Evolutionary conservation across 495 filamentous ascomycete genomes (phyloP).

Genomic region (Tuber melanosporum): DNA sequence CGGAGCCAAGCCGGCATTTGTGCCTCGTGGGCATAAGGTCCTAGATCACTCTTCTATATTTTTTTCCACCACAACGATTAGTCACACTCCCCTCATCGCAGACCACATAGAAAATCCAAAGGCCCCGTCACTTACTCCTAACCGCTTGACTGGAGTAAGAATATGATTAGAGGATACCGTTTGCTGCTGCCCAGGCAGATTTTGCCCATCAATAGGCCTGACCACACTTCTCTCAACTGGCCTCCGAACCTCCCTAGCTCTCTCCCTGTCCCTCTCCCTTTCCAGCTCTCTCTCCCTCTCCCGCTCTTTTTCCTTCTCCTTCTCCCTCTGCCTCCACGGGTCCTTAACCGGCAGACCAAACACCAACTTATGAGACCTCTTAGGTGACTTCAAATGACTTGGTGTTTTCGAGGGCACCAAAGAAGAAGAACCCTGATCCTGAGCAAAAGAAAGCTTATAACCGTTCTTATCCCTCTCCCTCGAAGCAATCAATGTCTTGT

Average conservation of each 20-base stretch:
- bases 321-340: constrained; percentile 12
- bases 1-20: constrained; percentile 80
- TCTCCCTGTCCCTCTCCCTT: constrained; percentile 28
- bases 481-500: constrained; percentile 23
- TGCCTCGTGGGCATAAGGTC: constrained; percentile 77
- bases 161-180: constrained; percentile 6
- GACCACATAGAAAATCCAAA: constrained; percentile 15
- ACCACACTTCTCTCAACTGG: neutral
- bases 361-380: neutral
- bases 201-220: neutral
- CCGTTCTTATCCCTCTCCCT: constrained; percentile 18
- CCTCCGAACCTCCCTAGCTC: constrained; percentile 10
- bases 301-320: constrained; percentile 22
- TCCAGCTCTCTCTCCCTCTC: constrained; percentile 24
- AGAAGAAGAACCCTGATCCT: neutral
- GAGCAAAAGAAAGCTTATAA: neutral
- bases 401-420: neutral
- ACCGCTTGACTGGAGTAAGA: constrained; percentile 12
- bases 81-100: constrained; percentile 2
- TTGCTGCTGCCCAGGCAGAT: neutral
- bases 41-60: constrained; percentile 60
- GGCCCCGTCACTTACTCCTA: constrained; percentile 34
- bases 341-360: neutral
- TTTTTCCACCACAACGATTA: constrained; percentile 43
- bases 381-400: neutral